phyloP scores from a whole-genome alignment of 305 asterid genomes.

The Stenogyne calaminthoides region DNA sequence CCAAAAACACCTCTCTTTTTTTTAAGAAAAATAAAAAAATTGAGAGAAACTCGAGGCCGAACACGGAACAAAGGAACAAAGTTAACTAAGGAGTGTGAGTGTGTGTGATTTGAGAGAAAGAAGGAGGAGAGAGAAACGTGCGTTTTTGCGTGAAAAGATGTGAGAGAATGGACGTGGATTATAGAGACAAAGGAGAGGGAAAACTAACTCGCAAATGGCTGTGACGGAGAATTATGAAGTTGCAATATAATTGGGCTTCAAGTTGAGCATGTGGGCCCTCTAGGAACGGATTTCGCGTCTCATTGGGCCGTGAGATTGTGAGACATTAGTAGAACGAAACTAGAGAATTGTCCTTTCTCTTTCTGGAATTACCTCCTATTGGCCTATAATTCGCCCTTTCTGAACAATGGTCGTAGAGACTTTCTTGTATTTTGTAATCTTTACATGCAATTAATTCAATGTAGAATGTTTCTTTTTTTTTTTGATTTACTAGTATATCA shows the following conservation, averaged over 20 bases:
- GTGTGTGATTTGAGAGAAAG: constrained; percentile 27
- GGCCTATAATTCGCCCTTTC: constrained; percentile 28
- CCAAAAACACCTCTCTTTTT: constrained; percentile 13
- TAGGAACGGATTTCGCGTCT: not conserved
- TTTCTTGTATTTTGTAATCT: constrained; percentile 32
- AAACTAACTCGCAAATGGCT: not conserved
- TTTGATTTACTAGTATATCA: too few species aligned
- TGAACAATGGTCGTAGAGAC: constrained; percentile 34
- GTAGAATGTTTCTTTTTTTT: constrained; percentile 20
- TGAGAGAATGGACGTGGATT: constrained; percentile 43
- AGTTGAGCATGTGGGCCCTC: constrained; percentile 27
- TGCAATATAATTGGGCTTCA: constrained; percentile 20
- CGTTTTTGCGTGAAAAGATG: constrained; percentile 61
- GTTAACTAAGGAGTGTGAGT: constrained; percentile 33
- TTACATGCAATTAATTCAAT: constrained; percentile 24
- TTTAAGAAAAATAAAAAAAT: not conserved
- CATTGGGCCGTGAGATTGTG: constrained; percentile 34
- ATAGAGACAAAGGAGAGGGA: constrained; percentile 22
- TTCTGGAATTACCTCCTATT: constrained; percentile 36
- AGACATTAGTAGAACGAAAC: not conserved
- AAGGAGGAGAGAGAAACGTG: constrained; percentile 52
- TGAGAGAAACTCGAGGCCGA: constrained; percentile 47
- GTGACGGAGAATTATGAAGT: constrained; percentile 27
- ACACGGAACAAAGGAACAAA: constrained; percentile 49
- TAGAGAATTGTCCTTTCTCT: constrained; percentile 13